These are phyloP conservation scores for Cladobotryum mycophilum DNA, from an alignment of 2,329 filamentous ascomycete species.

Conservation along the genomic window DNA sequence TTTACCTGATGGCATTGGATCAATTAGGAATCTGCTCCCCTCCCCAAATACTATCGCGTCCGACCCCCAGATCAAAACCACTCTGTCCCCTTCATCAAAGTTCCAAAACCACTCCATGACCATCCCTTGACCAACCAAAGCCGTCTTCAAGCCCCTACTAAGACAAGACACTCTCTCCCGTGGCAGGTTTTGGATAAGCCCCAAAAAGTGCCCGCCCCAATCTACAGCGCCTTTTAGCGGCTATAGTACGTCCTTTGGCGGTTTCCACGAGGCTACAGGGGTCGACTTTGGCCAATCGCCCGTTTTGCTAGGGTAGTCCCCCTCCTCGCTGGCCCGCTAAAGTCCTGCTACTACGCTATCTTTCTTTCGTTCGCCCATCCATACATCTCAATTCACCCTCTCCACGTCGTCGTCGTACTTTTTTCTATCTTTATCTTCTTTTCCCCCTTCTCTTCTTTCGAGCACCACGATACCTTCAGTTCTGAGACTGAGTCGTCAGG, in stretches of 20 bases:
- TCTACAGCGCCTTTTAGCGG: constrained; percentile 8
- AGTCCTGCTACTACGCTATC: constrained; percentile 2
- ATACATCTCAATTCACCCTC: neutral
- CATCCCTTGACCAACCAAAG: neutral
- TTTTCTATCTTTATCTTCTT: neutral
- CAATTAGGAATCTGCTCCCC: too few species aligned
- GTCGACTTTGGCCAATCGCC: constrained; percentile 8
- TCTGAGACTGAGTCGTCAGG: neutral
- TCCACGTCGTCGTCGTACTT: neutral
- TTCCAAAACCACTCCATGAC: neutral
- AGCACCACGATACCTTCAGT: neutral
- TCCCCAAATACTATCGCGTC: too few species aligned
- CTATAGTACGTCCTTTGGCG: constrained; percentile 7
- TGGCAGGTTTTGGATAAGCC: constrained; percentile 3
- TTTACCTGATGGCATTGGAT: too few species aligned
- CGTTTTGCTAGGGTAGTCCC: neutral
- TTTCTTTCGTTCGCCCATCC: constrained; percentile 4
- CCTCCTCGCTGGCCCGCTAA: constrained; percentile 1
- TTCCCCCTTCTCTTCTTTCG: neutral
- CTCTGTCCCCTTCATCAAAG: neutral
- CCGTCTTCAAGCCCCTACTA: neutral
- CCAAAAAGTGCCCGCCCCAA: constrained; percentile 1
- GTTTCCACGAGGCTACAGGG: constrained; percentile 11
- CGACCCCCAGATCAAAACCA: too few species aligned
- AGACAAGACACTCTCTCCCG: neutral